Evolutionary conservation across 116 monocot species (phyloP).

Genomic region (Trichopus zeylanicus): DNA sequence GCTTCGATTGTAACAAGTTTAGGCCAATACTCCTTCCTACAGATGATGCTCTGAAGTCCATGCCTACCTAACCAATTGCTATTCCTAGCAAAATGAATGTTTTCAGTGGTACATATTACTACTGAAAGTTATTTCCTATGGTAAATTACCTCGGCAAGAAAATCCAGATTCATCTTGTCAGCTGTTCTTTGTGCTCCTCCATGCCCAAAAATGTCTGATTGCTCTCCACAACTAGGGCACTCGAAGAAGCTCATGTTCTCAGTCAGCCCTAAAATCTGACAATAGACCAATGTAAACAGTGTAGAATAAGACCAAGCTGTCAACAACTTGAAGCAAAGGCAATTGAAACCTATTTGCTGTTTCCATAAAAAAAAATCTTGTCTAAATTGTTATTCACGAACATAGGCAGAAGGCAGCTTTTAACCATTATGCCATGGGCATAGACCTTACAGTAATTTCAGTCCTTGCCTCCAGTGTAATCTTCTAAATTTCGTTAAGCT

Average conservation of each 20-base stretch:
- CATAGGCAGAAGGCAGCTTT: too few species aligned
- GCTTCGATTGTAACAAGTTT: neutral
- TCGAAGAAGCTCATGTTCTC: slow-evolving; percentile 97
- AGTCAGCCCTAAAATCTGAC: slow-evolving; percentile 70
- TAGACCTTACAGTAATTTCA: too few species aligned
- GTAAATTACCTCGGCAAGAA: slow-evolving; percentile 67
- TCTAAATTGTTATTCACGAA: too few species aligned
- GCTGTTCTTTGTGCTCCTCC: slow-evolving; percentile 69
- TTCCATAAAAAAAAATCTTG: neutral
- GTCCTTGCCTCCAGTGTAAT: too few species aligned
- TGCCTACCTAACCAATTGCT: neutral
- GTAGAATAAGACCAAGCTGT: neutral
- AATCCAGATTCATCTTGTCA: slow-evolving; percentile 74
- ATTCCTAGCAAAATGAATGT: neutral
- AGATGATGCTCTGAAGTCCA: neutral
- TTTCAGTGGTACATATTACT: too few species aligned
- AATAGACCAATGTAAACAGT: slow-evolving; percentile 6
- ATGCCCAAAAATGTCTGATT: slow-evolving; percentile 86
- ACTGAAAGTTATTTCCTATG: neutral
- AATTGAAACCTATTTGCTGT: too few species aligned
- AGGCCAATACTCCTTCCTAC: neutral
- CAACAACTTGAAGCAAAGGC: neutral
- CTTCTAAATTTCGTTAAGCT: too few species aligned
- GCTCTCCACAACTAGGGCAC: slow-evolving; percentile 74
- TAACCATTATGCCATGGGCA: too few species aligned